Evolutionary conservation across 2,329 filamentous ascomycete genomes (phyloP), one percentile per base, ranked within the genome.

Genomic region (Stenocarpella maydis): DNA sequence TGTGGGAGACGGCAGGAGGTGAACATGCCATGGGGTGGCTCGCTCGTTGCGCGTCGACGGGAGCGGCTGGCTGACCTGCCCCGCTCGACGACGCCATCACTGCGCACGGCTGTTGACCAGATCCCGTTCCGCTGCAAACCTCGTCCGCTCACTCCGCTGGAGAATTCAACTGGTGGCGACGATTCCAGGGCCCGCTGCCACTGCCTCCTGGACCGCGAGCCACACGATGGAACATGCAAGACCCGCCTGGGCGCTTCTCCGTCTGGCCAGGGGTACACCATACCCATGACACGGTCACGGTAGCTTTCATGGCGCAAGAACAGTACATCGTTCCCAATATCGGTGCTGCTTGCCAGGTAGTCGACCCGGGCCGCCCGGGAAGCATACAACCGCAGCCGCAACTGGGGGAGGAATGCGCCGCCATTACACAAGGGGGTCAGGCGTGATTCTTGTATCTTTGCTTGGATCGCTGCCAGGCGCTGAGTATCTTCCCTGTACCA

Each of bases 1-100:
- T 72, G 17, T 71, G 71, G 41, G 68, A 71, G 26, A 73, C 72
- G 10, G 74, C 74, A 12, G 71, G 71, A 3, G 71, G 73, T 61
- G 76, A 66, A 67, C 5, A 58, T n/a, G n/a, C 47, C 63, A 19
- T 49, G 70, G 5, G 70, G 70, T 31, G 70, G 70, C 41, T 71
- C 67, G n/a, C 67, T 71, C 2, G 67, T 45, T 24, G 67, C 63
- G 4, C 70, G 67, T 24, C 67, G 60, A 34, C 47, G 67, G 19
- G 47, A 24, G 9, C 70, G 61, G 24, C 41, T 61, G 4, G 12
- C 39, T 15, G 19, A 17, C 41, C 70, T 39, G 17, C 63, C 67
- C 24, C 67, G 58, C n/a, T 61, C 55, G 28, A 24, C n/a, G 4
- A 12, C 21, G 26, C 61, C 61, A 21, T 61, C 43, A 4, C 10